Base-by-base conservation (phyloP, 1,139 yeast genomes). In the Pichia sp. region DNA sequence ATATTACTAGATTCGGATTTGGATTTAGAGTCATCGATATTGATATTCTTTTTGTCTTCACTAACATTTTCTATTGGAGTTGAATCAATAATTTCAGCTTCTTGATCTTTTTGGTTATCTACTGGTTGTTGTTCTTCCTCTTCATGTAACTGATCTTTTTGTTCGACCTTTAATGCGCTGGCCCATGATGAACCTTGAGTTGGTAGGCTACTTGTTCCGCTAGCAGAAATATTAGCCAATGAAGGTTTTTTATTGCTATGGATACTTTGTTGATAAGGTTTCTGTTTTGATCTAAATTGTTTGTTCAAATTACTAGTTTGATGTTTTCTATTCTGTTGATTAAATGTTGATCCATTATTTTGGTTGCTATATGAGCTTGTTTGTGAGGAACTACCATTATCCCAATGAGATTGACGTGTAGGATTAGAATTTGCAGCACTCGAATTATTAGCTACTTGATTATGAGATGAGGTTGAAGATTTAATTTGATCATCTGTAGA, bases 141-240 rank as follows among this genome's bases (percentile, higher is more conserved):
- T 16, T 16, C 16, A 16, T 16, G 16, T 16, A 16, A 16, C 16
- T 16, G 16, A 16, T 51, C 49, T 37, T 48, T 50, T 42, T 56
- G 55, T 46, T 59, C 54, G 38, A 63, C 55, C 40, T 56, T 59
- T 35, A 64, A 51, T 30, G 67, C 68, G 51, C 64, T 56, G 38
- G 62, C 63, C 63, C 63, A 59, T 11, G 63, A 59, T 6, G 59
- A 56, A 32, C 55, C 56, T 33, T 49, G 53, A 20, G 52, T 24
- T 16, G 56, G 51, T 42, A 43, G 35, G 35, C 48, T 31, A 30
- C 49, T 16, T 16, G 16, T 16, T 16, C 16, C 16, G 16, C 16
- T 16, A 16, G 16, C 16, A 16, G 16, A 16, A 16, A 16, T 16
- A 16, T 16, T 16, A 25, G 51, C 37, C 29, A 48, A 42, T 3